Evolutionary conservation across 768 basidiomycete genomes (phyloP).

Genomic region (Tubosaeta brunneosetosa): DNA sequence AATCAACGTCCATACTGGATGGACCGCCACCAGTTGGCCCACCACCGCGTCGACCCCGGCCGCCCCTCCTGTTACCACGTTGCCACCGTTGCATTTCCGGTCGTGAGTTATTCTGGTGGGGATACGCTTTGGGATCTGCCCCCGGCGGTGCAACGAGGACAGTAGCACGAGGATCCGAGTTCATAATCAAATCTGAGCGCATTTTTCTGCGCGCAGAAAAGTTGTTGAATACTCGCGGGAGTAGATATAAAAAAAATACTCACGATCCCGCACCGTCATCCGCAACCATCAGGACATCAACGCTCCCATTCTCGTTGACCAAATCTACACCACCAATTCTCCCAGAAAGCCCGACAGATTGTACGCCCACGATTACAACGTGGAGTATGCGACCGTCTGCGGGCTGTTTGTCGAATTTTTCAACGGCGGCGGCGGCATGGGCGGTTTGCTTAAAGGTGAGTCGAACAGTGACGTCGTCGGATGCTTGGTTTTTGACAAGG

Average conservation of each 20-base stretch:
- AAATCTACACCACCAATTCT: slow-evolving; percentile 54
- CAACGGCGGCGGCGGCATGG: slow-evolving; percentile 62
- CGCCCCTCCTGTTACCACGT: slow-evolving; percentile 24
- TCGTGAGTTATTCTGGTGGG: slow-evolving; percentile 27
- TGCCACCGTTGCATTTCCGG: slow-evolving; percentile 24
- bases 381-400: slow-evolving; percentile 76
- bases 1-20: slow-evolving; percentile 28
- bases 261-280: slow-evolving; percentile 50
- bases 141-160: slow-evolving; percentile 69
- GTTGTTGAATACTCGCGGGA: not conserved
- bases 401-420: slow-evolving; percentile 73
- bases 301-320: slow-evolving; percentile 34
- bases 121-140: slow-evolving; percentile 50
- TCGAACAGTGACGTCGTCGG: slow-evolving; percentile 52
- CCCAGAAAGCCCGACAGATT: slow-evolving; percentile 51
- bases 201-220: slow-evolving; percentile 56
- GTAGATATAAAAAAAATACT: slow-evolving; percentile 5
- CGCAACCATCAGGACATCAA: slow-evolving; percentile 54
- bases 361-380: slow-evolving; percentile 58
- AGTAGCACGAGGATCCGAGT: slow-evolving; percentile 56
- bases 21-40: slow-evolving; percentile 11
- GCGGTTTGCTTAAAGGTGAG: slow-evolving; percentile 65
- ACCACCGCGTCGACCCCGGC: slow-evolving; percentile 22
- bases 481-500: slow-evolving; percentile 10
- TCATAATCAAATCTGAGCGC: slow-evolving; percentile 73